Percentiles rank a stretch among this genome's conserved stretches.
Evolutionary conservation across 2,329 filamentous ascomycete genomes (phyloP).

Genomic region (Hypoxylon sp.): DNA sequence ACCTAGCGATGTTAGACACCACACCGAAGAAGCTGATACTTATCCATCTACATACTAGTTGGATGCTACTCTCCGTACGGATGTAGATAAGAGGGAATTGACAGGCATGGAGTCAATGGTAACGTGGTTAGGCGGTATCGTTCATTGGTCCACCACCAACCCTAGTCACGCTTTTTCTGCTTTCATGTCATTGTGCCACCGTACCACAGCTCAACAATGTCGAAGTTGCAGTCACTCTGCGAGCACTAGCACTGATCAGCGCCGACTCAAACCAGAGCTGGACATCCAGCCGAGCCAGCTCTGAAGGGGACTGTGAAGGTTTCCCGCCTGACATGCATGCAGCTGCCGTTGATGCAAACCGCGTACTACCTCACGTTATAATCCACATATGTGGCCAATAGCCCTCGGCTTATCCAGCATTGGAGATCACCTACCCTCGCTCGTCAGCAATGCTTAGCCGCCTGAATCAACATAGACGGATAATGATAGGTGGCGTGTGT

Average conservation of each 20-base stretch:
- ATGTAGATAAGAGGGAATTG: slow-evolving; percentile 38
- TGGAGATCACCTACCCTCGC: slow-evolving; percentile 29
- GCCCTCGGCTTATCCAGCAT: slow-evolving; percentile 36
- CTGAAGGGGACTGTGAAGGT: slow-evolving; percentile 31
- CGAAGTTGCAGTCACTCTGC: slow-evolving; percentile 37
- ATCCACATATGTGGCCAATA: slow-evolving; percentile 39
- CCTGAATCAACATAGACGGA: slow-evolving; percentile 37
- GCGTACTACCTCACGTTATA: slow-evolving; percentile 45
- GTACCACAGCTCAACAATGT: slow-evolving; percentile 39
- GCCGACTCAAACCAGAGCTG: slow-evolving; percentile 42
- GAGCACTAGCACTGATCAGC: slow-evolving; percentile 45
- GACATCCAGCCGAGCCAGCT: slow-evolving; percentile 45
- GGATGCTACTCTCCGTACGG: slow-evolving; percentile 15
- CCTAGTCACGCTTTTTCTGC: slow-evolving; percentile 23
- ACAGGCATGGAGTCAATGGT: slow-evolving; percentile 40
- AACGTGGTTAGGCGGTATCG: slow-evolving; percentile 44
- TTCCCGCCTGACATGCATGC: slow-evolving; percentile 48
- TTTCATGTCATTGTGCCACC: slow-evolving; percentile 39
- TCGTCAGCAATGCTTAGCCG: slow-evolving; percentile 44
- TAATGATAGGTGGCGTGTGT: slow-evolving; percentile 38
- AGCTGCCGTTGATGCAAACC: slow-evolving; percentile 45
- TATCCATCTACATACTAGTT: slow-evolving; percentile 14
- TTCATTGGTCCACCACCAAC: slow-evolving; percentile 34
- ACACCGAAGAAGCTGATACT: slow-evolving; percentile 31
- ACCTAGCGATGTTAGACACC: slow-evolving; percentile 22